A percentile compares a stretch with the other conserved stretches of the same genome.
phyloP scores from a whole-genome alignment of 2,329 filamentous ascomycete species.

The Bisporella sp. region DNA sequence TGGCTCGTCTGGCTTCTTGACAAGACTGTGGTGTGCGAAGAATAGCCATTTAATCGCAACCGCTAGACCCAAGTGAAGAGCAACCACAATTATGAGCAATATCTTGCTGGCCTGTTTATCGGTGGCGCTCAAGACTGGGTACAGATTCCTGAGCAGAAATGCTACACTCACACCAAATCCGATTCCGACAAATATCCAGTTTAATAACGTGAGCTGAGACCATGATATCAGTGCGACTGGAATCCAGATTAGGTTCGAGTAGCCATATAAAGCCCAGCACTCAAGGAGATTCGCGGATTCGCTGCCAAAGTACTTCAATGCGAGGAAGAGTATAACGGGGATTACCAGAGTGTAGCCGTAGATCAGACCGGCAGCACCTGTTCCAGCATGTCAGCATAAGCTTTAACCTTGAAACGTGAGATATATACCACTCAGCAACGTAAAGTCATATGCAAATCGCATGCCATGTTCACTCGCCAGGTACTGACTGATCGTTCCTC shows the following conservation, averaged over 20 bases:
- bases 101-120: conserved; percentile 89
- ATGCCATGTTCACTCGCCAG: conserved; percentile 56
- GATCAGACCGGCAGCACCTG: conserved; percentile 79
- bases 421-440: conserved; percentile 65
- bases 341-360: conserved; percentile 93
- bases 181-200: conserved; percentile 87
- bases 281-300: conserved; percentile 90
- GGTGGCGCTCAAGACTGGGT: conserved; percentile 86
- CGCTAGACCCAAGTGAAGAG: conserved; percentile 80
- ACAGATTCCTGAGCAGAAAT: conserved; percentile 80
- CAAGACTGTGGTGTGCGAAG: conserved; percentile 75
- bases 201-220: conserved; percentile 78
- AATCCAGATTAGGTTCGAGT: conserved; percentile 96
- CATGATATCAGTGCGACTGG: conserved; percentile 87
- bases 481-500: conserved; percentile 92
- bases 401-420: neutral
- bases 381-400: conserved; percentile 2
- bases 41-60: conserved; percentile 95
- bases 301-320: conserved; percentile 90
- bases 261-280: conserved; percentile 93
- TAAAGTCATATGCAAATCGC: conserved; percentile 88
- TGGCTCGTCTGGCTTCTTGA: conserved; percentile 12
- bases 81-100: conserved; percentile 74
- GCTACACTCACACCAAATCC: conserved; percentile 77
- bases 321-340: conserved; percentile 77